Evolutionary conservation across 352 stramenopile genomes (phyloP).

Genomic region (Globisporangium nodosum): DNA sequence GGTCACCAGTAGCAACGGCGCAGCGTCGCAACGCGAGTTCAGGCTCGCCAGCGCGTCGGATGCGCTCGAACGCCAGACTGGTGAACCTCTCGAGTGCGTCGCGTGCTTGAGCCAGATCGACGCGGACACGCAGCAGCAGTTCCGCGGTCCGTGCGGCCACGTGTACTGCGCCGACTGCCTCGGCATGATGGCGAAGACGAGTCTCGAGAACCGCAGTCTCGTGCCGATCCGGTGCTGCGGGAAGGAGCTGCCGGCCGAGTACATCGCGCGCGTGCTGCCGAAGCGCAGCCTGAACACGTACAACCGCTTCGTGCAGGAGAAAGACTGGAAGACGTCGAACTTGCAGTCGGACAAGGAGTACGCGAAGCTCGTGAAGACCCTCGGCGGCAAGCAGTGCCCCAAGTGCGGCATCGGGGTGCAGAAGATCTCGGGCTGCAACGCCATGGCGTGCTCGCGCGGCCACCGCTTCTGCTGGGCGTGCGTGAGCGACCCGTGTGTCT

Average conservation of each 20-base stretch:
- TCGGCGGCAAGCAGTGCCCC: slow-evolving; percentile 52
- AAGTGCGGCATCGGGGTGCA: slow-evolving; percentile 64
- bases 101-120: slow-evolving; percentile 7
- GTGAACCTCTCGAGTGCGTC: background rate
- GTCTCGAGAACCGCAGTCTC: slow-evolving; percentile 31
- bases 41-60: no score
- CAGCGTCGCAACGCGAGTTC: no score
- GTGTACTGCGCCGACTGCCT: slow-evolving; percentile 62
- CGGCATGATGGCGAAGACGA: slow-evolving; percentile 42
- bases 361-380: slow-evolving; percentile 22
- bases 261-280: slow-evolving; percentile 39
- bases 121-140: background rate
- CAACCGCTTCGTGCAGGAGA: slow-evolving; percentile 51
- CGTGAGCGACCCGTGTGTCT: slow-evolving; percentile 31
- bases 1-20: background rate
- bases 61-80: no score
- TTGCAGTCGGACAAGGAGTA: slow-evolving; percentile 66
- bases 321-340: slow-evolving; percentile 32
- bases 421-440: slow-evolving; percentile 43
- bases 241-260: slow-evolving; percentile 60
- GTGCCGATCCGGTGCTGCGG: slow-evolving; percentile 64
- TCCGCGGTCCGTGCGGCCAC: slow-evolving; percentile 34
- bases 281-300: slow-evolving; percentile 28
- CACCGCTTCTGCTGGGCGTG: slow-evolving; percentile 67
- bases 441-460: slow-evolving; percentile 46